Conservation (phyloP, 805 yeast genomes). For the Metschnikowia proteae region DNA sequence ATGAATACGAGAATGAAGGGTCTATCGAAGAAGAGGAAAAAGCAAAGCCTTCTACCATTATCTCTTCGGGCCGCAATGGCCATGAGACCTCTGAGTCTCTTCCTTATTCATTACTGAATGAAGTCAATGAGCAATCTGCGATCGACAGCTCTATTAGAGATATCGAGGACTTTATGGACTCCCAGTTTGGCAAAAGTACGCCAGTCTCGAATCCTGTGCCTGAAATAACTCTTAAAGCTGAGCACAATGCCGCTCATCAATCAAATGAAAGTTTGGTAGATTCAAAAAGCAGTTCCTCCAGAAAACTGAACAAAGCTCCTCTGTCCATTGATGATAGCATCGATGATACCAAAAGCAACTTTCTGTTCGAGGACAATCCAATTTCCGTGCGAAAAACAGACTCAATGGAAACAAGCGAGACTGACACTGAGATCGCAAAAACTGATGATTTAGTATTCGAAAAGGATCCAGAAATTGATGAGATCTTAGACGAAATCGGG, state of each 20-base stretch:
- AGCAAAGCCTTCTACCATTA: background rate
- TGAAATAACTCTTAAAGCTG: background rate
- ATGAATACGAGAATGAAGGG: slow-evolving; percentile 13
- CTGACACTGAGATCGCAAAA: slow-evolving; percentile 1
- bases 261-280: slow-evolving; percentile 3
- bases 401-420: slow-evolving; percentile 2
- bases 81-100: slow-evolving; percentile 4
- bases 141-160: slow-evolving; percentile 38
- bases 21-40: slow-evolving; percentile 11
- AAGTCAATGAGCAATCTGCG: slow-evolving; percentile 11
- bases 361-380: slow-evolving; percentile 8
- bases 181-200: slow-evolving; percentile 22
- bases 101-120: slow-evolving; percentile 7
- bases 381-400: background rate
- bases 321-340: background rate
- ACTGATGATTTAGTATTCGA: slow-evolving; percentile 17
- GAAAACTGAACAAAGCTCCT: background rate
- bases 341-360: slow-evolving; percentile 7
- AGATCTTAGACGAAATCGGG: slow-evolving; percentile 69
- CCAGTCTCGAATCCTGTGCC: background rate
- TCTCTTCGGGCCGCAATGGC: background rate
- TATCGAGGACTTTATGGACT: slow-evolving; percentile 37
- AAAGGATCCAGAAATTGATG: slow-evolving; percentile 49
- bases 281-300: slow-evolving; percentile 6
- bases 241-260: background rate